These are phyloP conservation scores for Colletotrichum musicola DNA, from an alignment of 2,329 filamentous ascomycete species.

Conservation along the genomic window DNA sequence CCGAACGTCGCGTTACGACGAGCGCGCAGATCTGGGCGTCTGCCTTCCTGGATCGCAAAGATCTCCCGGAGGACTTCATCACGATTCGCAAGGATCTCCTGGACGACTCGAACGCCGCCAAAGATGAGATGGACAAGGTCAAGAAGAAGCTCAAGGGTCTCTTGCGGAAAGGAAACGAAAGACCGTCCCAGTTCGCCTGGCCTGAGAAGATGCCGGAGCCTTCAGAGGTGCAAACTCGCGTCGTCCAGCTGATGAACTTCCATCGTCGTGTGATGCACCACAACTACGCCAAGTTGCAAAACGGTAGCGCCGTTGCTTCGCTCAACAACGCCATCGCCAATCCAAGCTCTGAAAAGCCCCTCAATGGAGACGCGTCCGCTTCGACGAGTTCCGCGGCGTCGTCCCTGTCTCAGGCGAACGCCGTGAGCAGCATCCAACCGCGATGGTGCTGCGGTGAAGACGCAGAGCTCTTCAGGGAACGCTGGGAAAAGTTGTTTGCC, in stretches of 20 bases:
- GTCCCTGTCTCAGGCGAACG: conserved; percentile 71
- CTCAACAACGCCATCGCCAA: conserved; percentile 69
- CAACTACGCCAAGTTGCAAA: conserved; percentile 87
- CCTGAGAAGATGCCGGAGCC: conserved; percentile 94
- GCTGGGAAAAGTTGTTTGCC: conserved; percentile 97
- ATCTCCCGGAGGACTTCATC: conserved; percentile 87
- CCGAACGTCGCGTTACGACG: conserved; percentile 92
- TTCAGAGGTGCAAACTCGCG: conserved; percentile 89
- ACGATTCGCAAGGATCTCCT: conserved; percentile 92
- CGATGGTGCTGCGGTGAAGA: conserved; percentile 98
- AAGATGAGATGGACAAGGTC: conserved; percentile 99
- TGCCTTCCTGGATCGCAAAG: conserved; percentile 88
- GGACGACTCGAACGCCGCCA: conserved; percentile 97
- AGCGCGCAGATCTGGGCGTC: conserved; percentile 97
- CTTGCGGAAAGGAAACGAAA: conserved; percentile 90
- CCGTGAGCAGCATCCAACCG: conserved; percentile 80
- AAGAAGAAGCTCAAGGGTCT: conserved; percentile 99
- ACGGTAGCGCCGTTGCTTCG: conserved; percentile 70
- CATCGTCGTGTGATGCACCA: conserved; percentile 94
- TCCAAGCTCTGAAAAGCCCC: conserved; percentile 59
- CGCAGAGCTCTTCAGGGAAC: conserved; percentile 91
- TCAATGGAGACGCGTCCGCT: conserved; percentile 55
- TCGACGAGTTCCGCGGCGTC: conserved; percentile 55
- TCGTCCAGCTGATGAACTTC: conserved; percentile 98
- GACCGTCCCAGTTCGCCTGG: conserved; percentile 98